Evolutionary conservation across 441 rosid species (phyloP).

Genomic region (Cnidoscolus chayamansa): DNA sequence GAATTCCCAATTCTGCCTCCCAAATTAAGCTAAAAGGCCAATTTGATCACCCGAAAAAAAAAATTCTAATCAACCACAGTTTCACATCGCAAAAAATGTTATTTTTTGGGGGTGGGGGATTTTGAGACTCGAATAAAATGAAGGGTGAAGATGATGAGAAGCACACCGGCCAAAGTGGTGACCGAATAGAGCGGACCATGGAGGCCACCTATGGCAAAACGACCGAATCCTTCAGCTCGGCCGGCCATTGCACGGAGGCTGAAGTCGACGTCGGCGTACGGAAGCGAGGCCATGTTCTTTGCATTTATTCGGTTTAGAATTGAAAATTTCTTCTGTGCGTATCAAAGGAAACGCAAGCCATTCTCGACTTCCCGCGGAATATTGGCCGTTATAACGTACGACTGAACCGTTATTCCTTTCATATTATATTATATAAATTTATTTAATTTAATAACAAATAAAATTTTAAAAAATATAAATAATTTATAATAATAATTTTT

Average conservation of each 20-base stretch:
- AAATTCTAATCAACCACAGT: background rate
- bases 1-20: background rate
- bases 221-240: conserved; percentile 78
- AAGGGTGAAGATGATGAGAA: background rate
- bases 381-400: too few species aligned
- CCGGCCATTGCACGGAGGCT: conserved; percentile 60
- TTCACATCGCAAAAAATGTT: background rate
- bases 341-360: too few species aligned
- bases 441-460: too few species aligned
- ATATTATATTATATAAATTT: too few species aligned
- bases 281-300: conserved; percentile 31
- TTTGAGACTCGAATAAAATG: background rate
- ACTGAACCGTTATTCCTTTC: too few species aligned
- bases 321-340: background rate
- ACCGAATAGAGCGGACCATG: conserved; percentile 57
- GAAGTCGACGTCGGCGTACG: conserved; percentile 61
- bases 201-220: conserved; percentile 64
- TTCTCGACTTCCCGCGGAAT: too few species aligned
- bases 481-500: too few species aligned
- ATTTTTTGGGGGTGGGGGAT: too few species aligned
- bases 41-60: background rate
- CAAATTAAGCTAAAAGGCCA: background rate
- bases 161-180: conserved; percentile 54
- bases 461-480: too few species aligned
- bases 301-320: background rate